Base-by-base conservation (phyloP, 2,329 filamentous ascomycete species). In the Alternaria tenuissima region DNA sequence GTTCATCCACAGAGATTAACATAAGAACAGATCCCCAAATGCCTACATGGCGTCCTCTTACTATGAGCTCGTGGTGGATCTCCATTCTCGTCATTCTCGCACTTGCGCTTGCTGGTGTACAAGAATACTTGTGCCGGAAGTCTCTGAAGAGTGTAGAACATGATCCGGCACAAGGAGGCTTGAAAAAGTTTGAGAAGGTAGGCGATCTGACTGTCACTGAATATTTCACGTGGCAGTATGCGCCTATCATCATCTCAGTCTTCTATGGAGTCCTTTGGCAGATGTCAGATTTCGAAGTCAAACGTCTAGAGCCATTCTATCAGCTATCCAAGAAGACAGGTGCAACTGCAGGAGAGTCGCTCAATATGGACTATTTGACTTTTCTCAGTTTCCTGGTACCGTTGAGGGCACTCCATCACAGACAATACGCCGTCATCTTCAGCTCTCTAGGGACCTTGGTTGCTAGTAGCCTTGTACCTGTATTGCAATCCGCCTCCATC, bases 321-420 rank as follows among this genome's bases (percentile, higher is more conserved):
- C 82, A 79, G 42, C 64, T 79, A 3, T 81, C 71, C 48, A 74
- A 71, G 55, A 75, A 65, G 53, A 70, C 66, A 20, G 74, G 75
- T 57, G 79, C 74, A 57, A 81, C 70, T 16, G 69, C 81, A 12
- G 73, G 69, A 12, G 76, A 78, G 71, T 91, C 88, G 0, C 85
- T 93, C 70, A 92, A 92, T 64, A 89, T 91, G 62, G 89, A 92
- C 74, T 93, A 93, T 61, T 83, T 91, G 44, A 91, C 89, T 5
- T 85, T 87, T 66, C 86, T 89, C 78, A 88, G 85, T 68, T 87
- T 91, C 69, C 77, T 89, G 39, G 84, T 89, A 3, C 90, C 90
- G 0, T 76, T 92, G 5, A 82, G 85, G 46, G 89, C 90, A 1
- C 69, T 91, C 3, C 81, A 81, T 61, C 84, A 86, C 63, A 83